Evolutionary conservation across 768 basidiomycete genomes (phyloP), one percentile per base, ranked within the genome.

Genomic region (Rubroboletus pulcherrimus): DNA sequence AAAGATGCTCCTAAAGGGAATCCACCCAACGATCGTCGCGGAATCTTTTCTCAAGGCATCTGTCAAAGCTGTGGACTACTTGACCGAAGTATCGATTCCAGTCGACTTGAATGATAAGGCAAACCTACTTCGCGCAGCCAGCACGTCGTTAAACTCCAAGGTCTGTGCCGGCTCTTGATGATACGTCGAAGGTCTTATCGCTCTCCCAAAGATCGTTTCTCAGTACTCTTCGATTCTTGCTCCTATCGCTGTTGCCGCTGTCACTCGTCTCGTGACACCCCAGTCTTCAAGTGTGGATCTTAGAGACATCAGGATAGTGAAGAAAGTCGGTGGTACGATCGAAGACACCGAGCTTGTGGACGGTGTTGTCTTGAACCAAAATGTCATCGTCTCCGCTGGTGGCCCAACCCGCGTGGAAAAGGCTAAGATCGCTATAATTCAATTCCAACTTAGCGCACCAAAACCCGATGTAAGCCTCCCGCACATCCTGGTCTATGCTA

Each of bases 241-340:
- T n/a, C 97, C 97, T 38, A 99, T 98, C 62, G 97, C 97, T 15
- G 97, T 99, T n/a, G 81, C 86, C 50, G 94, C 96, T 30, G 97
- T 99, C 40, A 92, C 89, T 21, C 90, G 94, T 57, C 83, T 99
- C 39, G 85, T 91, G 45, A 91, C 91, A 0, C 81, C 91, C 0
- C 85, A 87, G 6, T 95, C 95, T 5, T 89, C 91, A 10, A 98
- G 93, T 66, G 97, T 99, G 49, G 97, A 99, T 73, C 85, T 99
- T 24, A 83, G 93, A 56, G 97, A 99, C 72, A 87, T 98, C 67
- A 87, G 97, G 33, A 80, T 99, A 61, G 94, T 99, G 49, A 98
- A 96, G 77, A 98, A 98, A 72, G 92, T 98, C 49, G 97, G 97
- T 21, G 97, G 97, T 41, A 98, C 97, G 2, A 99, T 99, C 58